Conservation (phyloP, 2,329 filamentous ascomycete species). For the Parasarocladium wereldwijsianum region DNA sequence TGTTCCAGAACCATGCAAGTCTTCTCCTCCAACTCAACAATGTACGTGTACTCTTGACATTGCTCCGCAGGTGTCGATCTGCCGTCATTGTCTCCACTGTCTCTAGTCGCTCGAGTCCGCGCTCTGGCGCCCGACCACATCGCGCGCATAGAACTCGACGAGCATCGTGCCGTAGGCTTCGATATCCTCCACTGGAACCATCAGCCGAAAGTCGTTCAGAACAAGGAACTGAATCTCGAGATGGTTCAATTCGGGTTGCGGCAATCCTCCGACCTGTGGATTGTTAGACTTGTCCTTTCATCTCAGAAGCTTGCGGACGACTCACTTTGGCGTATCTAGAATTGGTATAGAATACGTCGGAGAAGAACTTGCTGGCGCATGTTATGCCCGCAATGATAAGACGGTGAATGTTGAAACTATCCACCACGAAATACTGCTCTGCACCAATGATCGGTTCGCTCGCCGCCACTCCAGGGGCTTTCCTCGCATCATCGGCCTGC, state of each 20-base stretch:
- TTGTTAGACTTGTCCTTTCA: background rate
- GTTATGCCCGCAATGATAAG: slow-evolving; percentile 94
- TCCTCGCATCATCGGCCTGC: slow-evolving; percentile 10
- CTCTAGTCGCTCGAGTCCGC: too few relatives aligned
- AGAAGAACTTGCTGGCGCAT: slow-evolving; percentile 98
- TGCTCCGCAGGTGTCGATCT: too few relatives aligned
- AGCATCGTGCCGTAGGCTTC: slow-evolving; percentile 98
- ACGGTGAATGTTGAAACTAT: slow-evolving; percentile 97
- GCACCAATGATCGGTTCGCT: slow-evolving; percentile 11
- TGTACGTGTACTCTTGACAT: too few relatives aligned
- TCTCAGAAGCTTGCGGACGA: slow-evolving; percentile 7
- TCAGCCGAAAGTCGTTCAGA: slow-evolving; percentile 89
- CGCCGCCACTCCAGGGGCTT: slow-evolving; percentile 13
- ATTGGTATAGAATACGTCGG: slow-evolving; percentile 96
- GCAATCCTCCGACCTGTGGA: slow-evolving; percentile 76
- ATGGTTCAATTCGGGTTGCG: slow-evolving; percentile 85
- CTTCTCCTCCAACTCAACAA: too few relatives aligned
- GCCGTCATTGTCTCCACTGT: too few relatives aligned
- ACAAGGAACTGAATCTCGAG: slow-evolving; percentile 91
- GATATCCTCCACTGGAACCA: slow-evolving; percentile 84
- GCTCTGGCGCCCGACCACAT: slow-evolving; percentile 43
- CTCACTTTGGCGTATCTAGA: slow-evolving; percentile 95
- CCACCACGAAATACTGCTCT: slow-evolving; percentile 73
- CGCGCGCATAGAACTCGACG: slow-evolving; percentile 91
- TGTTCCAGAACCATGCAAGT: too few relatives aligned